A percentile compares a stretch with the other conserved stretches of the same genome.
Evolutionary conservation across 2,329 filamentous ascomycete genomes (phyloP).

Genomic region (Lachnum nothofagi): DNA sequence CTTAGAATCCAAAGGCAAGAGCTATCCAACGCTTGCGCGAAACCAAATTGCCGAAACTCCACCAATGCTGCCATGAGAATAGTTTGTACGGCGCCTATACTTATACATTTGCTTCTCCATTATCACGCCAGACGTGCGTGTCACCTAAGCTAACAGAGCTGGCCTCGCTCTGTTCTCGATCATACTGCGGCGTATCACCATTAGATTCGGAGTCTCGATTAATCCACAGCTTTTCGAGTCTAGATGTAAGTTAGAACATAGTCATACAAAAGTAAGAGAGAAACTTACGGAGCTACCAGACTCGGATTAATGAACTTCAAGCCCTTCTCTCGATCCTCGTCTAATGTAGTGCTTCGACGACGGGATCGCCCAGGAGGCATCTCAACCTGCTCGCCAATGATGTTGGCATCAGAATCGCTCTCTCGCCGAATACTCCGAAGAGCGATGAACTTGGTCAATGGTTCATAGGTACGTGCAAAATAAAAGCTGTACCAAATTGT

Average conservation of each 20-base stretch:
- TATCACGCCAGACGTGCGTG: conserved; percentile 46
- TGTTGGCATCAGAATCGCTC: conserved; percentile 43
- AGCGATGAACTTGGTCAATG: conserved; percentile 87
- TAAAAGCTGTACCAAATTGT: conserved; percentile 89
- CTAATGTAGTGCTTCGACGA: conserved; percentile 53
- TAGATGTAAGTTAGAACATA: conserved; percentile 31
- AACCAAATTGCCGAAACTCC: conserved; percentile 14
- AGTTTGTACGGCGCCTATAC: neutral
- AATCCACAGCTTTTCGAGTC: conserved; percentile 68
- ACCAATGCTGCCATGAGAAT: neutral
- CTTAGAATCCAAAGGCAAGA: conserved; percentile 12
- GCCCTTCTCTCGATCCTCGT: conserved; percentile 67
- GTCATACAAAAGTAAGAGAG: neutral
- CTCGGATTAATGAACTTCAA: conserved; percentile 72
- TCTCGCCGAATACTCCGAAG: conserved; percentile 73
- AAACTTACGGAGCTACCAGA: conserved; percentile 58
- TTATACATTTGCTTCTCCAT: conserved; percentile 32
- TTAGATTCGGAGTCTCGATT: conserved; percentile 17
- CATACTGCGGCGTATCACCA: conserved; percentile 13
- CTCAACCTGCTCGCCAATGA: conserved; percentile 38
- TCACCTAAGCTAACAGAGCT: conserved; percentile 46
- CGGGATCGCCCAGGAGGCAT: conserved; percentile 24
- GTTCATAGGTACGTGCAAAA: conserved; percentile 75
- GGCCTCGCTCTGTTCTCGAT: conserved; percentile 35
- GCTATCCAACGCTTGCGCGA: neutral